Percentiles rank a stretch among this genome's conserved stretches.
Evolutionary conservation across 2,329 filamentous ascomycete genomes (phyloP).

Genomic region (Lachnum nothofagi): DNA sequence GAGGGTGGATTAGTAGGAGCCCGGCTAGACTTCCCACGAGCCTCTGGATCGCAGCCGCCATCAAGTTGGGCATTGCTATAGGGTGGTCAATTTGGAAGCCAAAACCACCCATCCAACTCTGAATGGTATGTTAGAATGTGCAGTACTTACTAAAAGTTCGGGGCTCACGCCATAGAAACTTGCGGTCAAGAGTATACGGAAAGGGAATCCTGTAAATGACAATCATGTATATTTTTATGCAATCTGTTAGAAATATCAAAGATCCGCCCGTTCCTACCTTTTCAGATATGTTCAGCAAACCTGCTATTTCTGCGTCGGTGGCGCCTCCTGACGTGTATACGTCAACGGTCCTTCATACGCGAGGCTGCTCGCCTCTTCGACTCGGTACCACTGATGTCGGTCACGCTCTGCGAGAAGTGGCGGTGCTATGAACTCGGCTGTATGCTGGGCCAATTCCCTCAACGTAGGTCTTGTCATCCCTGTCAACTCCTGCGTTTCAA

Average conservation of each 20-base stretch:
- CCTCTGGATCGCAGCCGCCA: constrained; percentile 38
- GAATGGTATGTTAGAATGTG: neutral
- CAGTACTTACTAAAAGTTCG: neutral
- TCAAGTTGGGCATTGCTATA: constrained; percentile 53
- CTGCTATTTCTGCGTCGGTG: neutral
- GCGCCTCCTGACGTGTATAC: neutral
- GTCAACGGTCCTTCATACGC: neutral
- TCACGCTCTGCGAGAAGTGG: neutral
- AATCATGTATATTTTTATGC: neutral
- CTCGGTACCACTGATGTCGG: neutral
- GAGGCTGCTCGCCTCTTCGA: neutral
- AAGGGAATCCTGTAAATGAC: neutral
- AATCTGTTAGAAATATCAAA: neutral
- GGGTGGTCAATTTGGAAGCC: constrained; percentile 58
- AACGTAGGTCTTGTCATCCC: neutral
- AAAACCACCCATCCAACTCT: constrained; percentile 12
- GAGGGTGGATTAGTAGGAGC: constrained; percentile 51
- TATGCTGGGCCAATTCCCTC: neutral
- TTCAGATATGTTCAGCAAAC: neutral
- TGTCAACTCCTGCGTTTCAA: neutral
- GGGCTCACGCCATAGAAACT: neutral
- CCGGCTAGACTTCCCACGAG: constrained; percentile 46
- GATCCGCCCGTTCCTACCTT: neutral
- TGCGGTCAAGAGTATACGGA: neutral
- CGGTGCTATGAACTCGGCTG: neutral